Evolutionary conservation across 2,329 filamentous ascomycete species (phyloP).

Genomic region (Alternaria panax): DNA sequence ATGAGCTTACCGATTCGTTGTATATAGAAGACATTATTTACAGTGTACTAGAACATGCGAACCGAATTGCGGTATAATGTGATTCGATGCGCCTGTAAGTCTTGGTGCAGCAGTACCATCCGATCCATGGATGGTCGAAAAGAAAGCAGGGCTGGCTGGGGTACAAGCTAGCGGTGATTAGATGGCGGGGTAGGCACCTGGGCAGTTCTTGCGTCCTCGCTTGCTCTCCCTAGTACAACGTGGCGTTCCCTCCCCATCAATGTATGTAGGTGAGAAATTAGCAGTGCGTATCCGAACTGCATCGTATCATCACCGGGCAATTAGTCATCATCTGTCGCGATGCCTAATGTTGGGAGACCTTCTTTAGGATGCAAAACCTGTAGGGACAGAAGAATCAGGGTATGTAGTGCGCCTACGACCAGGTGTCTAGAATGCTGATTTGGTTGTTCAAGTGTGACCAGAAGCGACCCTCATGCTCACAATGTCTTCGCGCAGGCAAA

Average conservation of each 20-base stretch:
- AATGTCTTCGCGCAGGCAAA: conserved; percentile 39
- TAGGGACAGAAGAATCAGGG: conserved; percentile 43
- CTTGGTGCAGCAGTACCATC: neutral
- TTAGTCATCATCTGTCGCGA: conserved; percentile 12
- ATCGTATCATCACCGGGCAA: neutral
- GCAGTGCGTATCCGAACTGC: neutral
- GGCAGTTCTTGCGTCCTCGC: neutral
- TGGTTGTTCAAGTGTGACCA: conserved; percentile 37
- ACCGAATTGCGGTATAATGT: neutral
- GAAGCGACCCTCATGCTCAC: conserved; percentile 42
- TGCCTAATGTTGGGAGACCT: conserved; percentile 44
- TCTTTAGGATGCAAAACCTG: conserved; percentile 44
- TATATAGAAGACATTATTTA: conserved; percentile 2
- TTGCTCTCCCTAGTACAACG: conserved; percentile 1
- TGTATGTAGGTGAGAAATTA: conserved; percentile 6
- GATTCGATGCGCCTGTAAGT: neutral
- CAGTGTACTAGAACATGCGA: neutral
- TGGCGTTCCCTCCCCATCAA: conserved; percentile 1
- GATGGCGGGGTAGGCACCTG: neutral
- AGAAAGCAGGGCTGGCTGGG: neutral
- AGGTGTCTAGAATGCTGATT: neutral
- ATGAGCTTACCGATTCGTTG: neutral
- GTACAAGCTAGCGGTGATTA: neutral
- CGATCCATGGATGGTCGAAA: neutral
- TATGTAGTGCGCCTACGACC: conserved; percentile 10